Evolutionary conservation across 768 basidiomycete species (phyloP).

Genomic region (Tylopilus plumbeoviolaceoides): DNA sequence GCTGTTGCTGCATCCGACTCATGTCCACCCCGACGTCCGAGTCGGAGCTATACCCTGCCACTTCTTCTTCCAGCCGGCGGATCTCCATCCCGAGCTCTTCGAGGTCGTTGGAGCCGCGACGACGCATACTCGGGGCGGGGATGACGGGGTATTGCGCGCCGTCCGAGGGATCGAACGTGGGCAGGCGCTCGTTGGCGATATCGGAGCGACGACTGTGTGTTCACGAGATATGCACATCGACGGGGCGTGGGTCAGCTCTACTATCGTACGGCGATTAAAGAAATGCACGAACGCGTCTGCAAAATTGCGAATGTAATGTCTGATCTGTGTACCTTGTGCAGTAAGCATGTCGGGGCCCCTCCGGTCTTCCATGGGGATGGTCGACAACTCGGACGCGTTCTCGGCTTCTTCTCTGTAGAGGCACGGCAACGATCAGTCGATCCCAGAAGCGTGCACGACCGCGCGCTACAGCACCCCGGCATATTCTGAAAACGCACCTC

Average conservation of each 20-base stretch:
- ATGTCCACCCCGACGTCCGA: neutral
- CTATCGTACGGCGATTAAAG: neutral
- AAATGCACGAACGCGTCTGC: constrained; percentile 62
- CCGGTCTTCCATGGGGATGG: constrained; percentile 34
- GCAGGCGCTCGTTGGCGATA: constrained; percentile 70
- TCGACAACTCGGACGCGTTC: constrained; percentile 62
- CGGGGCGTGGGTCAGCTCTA: too few species aligned
- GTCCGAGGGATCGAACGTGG: constrained; percentile 42
- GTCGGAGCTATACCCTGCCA: constrained; percentile 34
- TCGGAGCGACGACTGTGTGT: constrained; percentile 61
- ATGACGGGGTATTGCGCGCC: constrained; percentile 41
- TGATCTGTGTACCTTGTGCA: constrained; percentile 57
- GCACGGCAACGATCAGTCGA: neutral
- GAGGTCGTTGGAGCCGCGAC: constrained; percentile 36
- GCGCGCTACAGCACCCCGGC: neutral
- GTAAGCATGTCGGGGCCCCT: constrained; percentile 53
- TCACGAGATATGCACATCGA: too few species aligned
- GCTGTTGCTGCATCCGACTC: neutral
- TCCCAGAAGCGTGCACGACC: neutral
- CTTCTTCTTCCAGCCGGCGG: constrained; percentile 56
- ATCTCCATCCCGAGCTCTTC: constrained; percentile 63
- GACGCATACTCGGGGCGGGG: constrained; percentile 62
- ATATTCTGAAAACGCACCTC: constrained; percentile 49
- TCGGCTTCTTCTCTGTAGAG: constrained; percentile 68
- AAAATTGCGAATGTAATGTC: constrained; percentile 63